A percentile compares a stretch with the other conserved stretches of the same genome.
phyloP scores from a whole-genome alignment of 257 asterid genomes.

The Catharanthus roseus region DNA sequence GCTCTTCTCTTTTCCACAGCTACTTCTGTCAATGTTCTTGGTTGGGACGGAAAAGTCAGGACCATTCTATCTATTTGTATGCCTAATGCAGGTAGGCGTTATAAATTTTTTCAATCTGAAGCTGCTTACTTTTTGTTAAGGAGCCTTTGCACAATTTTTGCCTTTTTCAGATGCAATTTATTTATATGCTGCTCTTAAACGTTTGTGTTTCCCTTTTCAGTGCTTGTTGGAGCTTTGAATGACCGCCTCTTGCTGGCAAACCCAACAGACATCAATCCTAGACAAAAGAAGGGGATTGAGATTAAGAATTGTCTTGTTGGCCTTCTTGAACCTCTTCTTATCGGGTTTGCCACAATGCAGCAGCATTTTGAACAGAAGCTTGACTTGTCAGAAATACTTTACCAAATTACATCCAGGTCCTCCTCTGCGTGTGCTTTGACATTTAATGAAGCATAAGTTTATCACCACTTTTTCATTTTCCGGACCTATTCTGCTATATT shows the following conservation, averaged over 20 bases:
- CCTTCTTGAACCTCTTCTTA: conserved; percentile 97
- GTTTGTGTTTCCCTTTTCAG: conserved; percentile 39
- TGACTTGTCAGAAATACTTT: conserved; percentile 90
- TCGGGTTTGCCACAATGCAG: conserved; percentile 96
- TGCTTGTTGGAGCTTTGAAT: conserved; percentile 89
- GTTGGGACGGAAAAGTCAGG: conserved; percentile 99
- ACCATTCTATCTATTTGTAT: conserved; percentile 77
- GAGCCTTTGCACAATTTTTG: conserved; percentile 8
- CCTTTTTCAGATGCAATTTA: conserved; percentile 7
- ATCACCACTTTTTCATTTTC: neutral
- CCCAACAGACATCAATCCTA: conserved; percentile 81
- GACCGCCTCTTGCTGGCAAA: conserved; percentile 85
- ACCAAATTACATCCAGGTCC: conserved; percentile 98
- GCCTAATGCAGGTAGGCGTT: conserved; percentile 86
- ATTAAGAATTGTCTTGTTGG: conserved; percentile 89
- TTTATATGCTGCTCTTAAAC: conserved; percentile 22
- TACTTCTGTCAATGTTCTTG: conserved; percentile 82
- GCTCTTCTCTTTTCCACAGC: conserved; percentile 96
- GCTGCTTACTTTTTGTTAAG: neutral
- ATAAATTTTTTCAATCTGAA: conserved; percentile 17
- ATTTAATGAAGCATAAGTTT: neutral
- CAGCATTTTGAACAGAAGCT: conserved; percentile 98
- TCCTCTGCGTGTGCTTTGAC: conserved; percentile 9
- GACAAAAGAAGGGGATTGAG: conserved; percentile 93
- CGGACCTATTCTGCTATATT: neutral